phyloP scores from a whole-genome alignment of 176 grass and related monocot genomes.

The Thinopyrum elongatum region DNA sequence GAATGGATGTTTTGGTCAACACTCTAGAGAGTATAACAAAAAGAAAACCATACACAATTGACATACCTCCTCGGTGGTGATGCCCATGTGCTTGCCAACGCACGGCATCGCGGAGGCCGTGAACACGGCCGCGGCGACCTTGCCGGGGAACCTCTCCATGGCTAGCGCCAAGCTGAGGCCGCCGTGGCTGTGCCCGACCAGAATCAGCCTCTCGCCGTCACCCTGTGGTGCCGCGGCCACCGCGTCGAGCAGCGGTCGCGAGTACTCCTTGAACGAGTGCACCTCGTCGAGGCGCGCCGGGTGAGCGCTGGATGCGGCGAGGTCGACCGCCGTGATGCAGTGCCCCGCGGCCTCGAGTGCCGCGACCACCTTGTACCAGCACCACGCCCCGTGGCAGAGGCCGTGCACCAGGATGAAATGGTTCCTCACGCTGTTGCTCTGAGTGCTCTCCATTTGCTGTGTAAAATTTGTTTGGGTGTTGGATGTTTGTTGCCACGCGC shows the following conservation, averaged over 20 bases:
- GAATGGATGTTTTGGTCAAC: too few relatives aligned
- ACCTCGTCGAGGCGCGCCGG: constrained; percentile 45
- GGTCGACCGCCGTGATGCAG: constrained; percentile 47
- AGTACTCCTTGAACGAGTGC: constrained; percentile 46
- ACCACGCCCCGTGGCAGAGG: constrained; percentile 51
- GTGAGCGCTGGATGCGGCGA: constrained; percentile 36
- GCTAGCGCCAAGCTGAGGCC: constrained; percentile 49
- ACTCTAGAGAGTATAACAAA: too few relatives aligned
- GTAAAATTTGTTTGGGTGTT: background rate
- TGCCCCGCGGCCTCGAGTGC: constrained; percentile 24
- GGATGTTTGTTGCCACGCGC: background rate
- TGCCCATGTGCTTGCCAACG: constrained; percentile 29
- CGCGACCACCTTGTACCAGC: constrained; percentile 51
- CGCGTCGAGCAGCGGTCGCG: background rate
- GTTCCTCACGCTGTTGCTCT: background rate
- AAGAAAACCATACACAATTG: background rate
- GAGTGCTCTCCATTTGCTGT: background rate
- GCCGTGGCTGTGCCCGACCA: constrained; percentile 59
- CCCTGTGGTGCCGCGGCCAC: constrained; percentile 14
- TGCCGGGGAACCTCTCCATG: constrained; percentile 46
- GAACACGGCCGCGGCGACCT: constrained; percentile 50
- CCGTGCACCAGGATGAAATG: constrained; percentile 46
- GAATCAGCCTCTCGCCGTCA: constrained; percentile 15
- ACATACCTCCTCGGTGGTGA: constrained; percentile 21
- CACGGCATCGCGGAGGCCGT: constrained; percentile 38